These are phyloP conservation scores for Haematococcus sp. DNA, from an alignment of 139 green algal species.

Conservation along the genomic window DNA sequence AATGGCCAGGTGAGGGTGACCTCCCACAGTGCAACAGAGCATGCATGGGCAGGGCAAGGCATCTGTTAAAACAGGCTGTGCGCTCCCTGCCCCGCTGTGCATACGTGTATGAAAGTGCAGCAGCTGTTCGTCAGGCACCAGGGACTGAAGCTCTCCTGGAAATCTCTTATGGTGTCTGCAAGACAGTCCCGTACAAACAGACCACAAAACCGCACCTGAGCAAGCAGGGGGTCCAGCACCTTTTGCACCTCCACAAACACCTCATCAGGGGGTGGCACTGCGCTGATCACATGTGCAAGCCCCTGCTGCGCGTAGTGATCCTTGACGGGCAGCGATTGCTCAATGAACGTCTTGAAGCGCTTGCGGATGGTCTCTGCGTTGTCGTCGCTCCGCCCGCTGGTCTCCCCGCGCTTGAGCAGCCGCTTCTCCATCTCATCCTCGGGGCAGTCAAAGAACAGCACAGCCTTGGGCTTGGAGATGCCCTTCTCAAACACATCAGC, in stretches of 20 bases:
- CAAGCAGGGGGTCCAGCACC: conserved; percentile 10
- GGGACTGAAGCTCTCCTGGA: no score
- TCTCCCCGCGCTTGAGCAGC: conserved; percentile 56
- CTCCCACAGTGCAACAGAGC: no score
- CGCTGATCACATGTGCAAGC: conserved; percentile 17
- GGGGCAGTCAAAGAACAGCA: conserved; percentile 46
- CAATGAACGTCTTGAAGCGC: conserved; percentile 89
- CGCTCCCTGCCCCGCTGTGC: no score
- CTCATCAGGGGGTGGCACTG: conserved; percentile 23
- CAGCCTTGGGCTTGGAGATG: conserved; percentile 41
- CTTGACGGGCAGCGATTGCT: conserved; percentile 74
- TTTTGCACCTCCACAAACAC: conserved; percentile 32
- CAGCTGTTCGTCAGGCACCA: no score
- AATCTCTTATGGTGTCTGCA: no score
- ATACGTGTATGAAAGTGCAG: no score
- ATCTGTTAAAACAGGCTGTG: no score
- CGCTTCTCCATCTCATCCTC: conserved; percentile 82
- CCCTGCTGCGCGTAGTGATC: conserved; percentile 66
- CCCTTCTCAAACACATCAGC: conserved; percentile 60
- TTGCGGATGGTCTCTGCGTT: conserved; percentile 94
- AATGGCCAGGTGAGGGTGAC: no score
- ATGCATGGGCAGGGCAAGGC: no score
- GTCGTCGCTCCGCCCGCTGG: conserved; percentile 79
- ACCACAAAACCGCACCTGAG: no score
- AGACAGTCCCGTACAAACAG: no score